Base-by-base conservation (phyloP, 1,139 yeast species). In the Yarrowia galli region DNA sequence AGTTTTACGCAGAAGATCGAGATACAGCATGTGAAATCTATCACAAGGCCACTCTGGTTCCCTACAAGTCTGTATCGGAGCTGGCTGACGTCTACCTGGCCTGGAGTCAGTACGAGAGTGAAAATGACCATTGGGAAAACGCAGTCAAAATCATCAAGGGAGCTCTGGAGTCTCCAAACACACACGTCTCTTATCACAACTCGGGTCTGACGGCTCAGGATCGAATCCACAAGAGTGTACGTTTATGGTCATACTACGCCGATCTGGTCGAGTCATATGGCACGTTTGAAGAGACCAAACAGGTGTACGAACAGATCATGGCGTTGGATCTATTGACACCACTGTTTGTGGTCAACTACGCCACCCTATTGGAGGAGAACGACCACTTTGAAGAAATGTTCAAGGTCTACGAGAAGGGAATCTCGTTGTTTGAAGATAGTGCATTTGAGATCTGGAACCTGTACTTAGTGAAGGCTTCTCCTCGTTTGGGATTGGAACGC, bases 361-460 rank as follows among this genome's bases (percentile, higher is more conserved):
- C 92, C 0, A 80, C 80, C 22, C 87, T 89, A 70, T 76, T 89
- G 40, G 88, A 87, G 70, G 84, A 82, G 8, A 79, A 83, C 69
- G 74, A 80, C 1, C 80, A 81, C 65, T 81, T 77, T 71, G 87
- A 85, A 69, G 84, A 83, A 68, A 80, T 90, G 18, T 88, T 88
- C 73, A 81, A 83, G 64, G 82, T 89, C 0, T 91, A 86, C 75
- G 97, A 92, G 74, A 78, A 84, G 16, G 96, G 93, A 0, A 75
- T 91, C 36, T 81, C 79, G 10, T 73, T 84, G 18, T 92, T 92
- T 75, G 79, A 82, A 12, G 87, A 89, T 0, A 81, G 84, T 4
- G 87, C 88, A 18, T 88, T 83, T 73, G 92, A 91, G 72, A 81
- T 92, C 36, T 91, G 96, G 95, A 86, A 84, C 69, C 79, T 85